These are phyloP conservation scores for Fusarium guadeloupense DNA, from an alignment of 2,329 filamentous ascomycete species.

Conservation along the genomic window DNA sequence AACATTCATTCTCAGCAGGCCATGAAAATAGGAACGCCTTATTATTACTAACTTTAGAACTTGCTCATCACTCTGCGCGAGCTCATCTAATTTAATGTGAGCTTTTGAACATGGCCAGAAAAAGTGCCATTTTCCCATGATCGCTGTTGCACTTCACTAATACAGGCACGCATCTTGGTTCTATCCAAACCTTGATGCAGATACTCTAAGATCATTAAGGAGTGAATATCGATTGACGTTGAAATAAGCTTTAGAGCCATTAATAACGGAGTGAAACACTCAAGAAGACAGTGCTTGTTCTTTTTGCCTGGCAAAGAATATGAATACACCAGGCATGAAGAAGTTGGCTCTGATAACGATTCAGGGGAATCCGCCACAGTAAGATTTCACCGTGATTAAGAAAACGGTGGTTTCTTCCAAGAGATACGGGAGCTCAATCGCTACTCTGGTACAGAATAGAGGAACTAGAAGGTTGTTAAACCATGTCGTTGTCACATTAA, in stretches of 20 bases:
- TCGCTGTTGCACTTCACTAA: too few relatives aligned
- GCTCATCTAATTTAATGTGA: too few relatives aligned
- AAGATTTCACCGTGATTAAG: neutral
- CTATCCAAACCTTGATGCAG: neutral
- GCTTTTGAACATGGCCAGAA: too few relatives aligned
- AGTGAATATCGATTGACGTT: constrained; percentile 22
- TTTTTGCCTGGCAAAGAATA: constrained; percentile 2
- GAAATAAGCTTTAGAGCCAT: constrained; percentile 31
- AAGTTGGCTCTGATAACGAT: neutral
- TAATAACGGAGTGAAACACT: neutral
- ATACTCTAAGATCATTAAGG: neutral
- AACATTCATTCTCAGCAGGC: neutral
- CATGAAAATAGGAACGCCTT: too few relatives aligned
- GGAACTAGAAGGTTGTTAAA: neutral
- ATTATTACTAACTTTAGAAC: too few relatives aligned
- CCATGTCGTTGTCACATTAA: neutral
- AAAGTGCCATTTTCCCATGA: too few relatives aligned
- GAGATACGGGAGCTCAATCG: too few relatives aligned
- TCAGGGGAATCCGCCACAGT: neutral
- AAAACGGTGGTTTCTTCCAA: neutral
- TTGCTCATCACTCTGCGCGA: too few relatives aligned
- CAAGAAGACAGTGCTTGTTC: neutral
- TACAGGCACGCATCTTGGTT: neutral
- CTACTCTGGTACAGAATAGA: neutral
- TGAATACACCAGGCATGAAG: constrained; percentile 7